Evolutionary conservation across 352 stramenopile species (phyloP).

Genomic region (Phytophthora ramorum): DNA sequence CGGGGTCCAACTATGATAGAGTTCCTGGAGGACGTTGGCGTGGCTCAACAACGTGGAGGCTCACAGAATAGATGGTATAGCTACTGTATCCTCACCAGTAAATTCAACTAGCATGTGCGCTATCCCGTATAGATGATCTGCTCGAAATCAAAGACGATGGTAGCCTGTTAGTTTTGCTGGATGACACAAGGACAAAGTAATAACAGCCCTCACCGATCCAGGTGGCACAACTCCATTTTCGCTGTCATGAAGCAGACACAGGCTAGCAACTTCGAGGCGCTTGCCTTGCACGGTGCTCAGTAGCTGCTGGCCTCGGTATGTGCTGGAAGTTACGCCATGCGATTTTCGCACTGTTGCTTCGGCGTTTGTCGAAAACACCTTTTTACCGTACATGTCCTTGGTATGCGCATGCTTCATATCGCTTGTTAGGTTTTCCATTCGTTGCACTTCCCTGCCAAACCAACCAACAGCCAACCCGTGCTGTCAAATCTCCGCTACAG

Average conservation of each 20-base stretch:
- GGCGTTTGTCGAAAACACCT: conserved; percentile 66
- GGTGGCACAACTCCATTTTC: conserved; percentile 56
- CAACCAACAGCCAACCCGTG: conserved; percentile 4
- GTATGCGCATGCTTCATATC: conserved; percentile 72
- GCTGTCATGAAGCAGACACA: conserved; percentile 69
- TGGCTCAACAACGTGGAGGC: too few relatives aligned
- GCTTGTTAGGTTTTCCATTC: conserved; percentile 68
- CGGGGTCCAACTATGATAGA: too few relatives aligned
- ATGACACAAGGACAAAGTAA: background rate
- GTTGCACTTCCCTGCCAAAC: conserved; percentile 59
- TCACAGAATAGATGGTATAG: too few relatives aligned
- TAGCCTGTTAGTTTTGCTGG: background rate
- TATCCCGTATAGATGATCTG: conserved; percentile 3
- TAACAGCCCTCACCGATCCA: conserved; percentile 44
- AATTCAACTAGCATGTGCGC: too few relatives aligned
- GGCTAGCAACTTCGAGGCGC: conserved; percentile 72
- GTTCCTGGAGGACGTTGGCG: too few relatives aligned
- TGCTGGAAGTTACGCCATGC: conserved; percentile 57
- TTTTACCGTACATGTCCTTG: conserved; percentile 68
- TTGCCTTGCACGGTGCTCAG: conserved; percentile 76
- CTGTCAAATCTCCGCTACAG: background rate
- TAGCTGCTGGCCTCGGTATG: conserved; percentile 74
- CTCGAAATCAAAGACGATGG: background rate
- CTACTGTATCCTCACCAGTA: too few relatives aligned
- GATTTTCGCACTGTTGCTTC: conserved; percentile 47